Conservation (phyloP, 2,329 filamentous ascomycete genomes). For the Ilyonectria mors-panacis region DNA sequence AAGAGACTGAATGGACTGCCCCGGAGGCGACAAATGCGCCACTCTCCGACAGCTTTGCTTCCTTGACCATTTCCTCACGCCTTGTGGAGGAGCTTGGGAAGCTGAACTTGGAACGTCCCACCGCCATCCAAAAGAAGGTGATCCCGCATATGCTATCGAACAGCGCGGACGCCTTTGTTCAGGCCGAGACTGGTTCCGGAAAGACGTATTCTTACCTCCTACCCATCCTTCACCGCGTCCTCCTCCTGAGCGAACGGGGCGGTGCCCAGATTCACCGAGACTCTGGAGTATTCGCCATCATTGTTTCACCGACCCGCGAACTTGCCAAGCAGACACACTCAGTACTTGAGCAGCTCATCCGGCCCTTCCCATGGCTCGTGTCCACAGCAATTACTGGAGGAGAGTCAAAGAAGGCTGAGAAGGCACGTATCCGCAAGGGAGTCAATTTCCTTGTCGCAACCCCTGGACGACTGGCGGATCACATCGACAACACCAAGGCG, state of each 20-base stretch:
- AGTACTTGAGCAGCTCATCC: constrained; percentile 86
- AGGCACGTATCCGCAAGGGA: constrained; percentile 92
- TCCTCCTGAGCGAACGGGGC: constrained; percentile 77
- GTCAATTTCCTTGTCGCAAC: constrained; percentile 97
- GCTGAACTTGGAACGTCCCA: constrained; percentile 90
- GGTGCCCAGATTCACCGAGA: constrained; percentile 80
- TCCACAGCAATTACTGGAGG: constrained; percentile 85
- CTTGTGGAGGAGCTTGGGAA: constrained; percentile 90
- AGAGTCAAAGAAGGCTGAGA: constrained; percentile 84
- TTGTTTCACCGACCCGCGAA: constrained; percentile 95
- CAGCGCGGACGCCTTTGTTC: constrained; percentile 93
- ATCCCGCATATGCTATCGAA: constrained; percentile 85
- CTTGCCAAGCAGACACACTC: constrained; percentile 93
- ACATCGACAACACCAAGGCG: constrained; percentile 91
- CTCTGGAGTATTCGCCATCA: constrained; percentile 92
- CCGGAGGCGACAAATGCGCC: constrained; percentile 92
- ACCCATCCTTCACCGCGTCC: constrained; percentile 90
- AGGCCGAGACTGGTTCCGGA: constrained; percentile 96
- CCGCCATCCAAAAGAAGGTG: constrained; percentile 93
- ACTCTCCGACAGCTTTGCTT: constrained; percentile 86
- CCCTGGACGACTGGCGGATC: constrained; percentile 90
- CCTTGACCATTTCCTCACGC: constrained; percentile 84
- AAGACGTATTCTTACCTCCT: constrained; percentile 97
- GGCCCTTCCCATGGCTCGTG: constrained; percentile 95
- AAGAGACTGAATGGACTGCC: constrained; percentile 64